These are phyloP conservation scores for Cenchrus purpureus DNA, from an alignment of 176 grass and related monocot genomes.

Conservation along the genomic window DNA sequence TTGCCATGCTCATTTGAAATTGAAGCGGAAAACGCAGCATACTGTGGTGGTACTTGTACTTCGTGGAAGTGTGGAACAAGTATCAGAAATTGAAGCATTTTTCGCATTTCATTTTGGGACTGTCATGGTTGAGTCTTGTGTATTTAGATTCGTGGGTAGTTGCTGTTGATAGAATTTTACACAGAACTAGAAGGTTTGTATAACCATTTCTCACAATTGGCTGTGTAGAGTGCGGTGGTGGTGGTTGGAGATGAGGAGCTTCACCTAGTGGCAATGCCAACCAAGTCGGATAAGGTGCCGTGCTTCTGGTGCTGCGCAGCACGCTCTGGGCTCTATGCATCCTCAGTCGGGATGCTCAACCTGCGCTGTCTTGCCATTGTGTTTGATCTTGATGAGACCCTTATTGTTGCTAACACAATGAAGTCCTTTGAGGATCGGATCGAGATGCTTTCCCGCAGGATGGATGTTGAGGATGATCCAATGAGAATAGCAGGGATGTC, in stretches of 20 bases:
- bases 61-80: not conserved
- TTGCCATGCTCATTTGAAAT: constrained; percentile 29
- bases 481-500: constrained; percentile 82
- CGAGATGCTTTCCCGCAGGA: constrained; percentile 66
- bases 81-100: not conserved
- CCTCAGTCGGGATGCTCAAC: constrained; percentile 87
- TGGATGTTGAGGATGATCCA: constrained; percentile 81
- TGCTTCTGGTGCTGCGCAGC: constrained; percentile 98
- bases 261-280: constrained; percentile 95
- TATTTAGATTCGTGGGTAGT: not conserved
- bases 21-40: constrained; percentile 15
- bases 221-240: constrained; percentile 81
- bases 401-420: constrained; percentile 99
- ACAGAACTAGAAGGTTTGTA: not conserved
- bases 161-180: not conserved
- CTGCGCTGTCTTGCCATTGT: constrained; percentile 85
- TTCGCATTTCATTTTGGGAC: not conserved
- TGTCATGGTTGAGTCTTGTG: constrained; percentile 8
- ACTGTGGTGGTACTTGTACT: not conserved
- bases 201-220: not conserved
- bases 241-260: constrained; percentile 82
- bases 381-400: constrained; percentile 96
- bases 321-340: constrained; percentile 63
- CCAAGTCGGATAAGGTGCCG: constrained; percentile 64
- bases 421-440: constrained; percentile 86